Percentiles rank a stretch among this genome's conserved stretches.
phyloP scores from a whole-genome alignment of 345 rosid genomes.

The Theobroma cacao region DNA sequence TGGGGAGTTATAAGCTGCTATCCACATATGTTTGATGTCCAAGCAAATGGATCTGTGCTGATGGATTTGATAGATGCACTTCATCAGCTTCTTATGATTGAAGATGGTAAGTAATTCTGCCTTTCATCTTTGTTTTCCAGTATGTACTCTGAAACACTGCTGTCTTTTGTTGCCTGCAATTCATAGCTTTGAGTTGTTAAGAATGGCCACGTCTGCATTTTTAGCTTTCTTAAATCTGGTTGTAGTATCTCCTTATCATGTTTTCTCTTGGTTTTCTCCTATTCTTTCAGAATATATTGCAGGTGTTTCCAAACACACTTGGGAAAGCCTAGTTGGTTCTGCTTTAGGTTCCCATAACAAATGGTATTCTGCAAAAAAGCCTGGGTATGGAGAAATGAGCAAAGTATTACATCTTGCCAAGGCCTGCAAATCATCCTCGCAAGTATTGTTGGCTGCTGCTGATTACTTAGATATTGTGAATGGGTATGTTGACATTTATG shows the following conservation, averaged over 20 bases:
- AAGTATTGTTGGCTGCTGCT: conserved; percentile 68
- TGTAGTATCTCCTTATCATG: background rate
- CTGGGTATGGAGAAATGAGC: conserved; percentile 38
- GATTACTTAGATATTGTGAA: conserved; percentile 64
- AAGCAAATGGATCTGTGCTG: conserved; percentile 39
- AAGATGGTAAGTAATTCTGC: conserved; percentile 42
- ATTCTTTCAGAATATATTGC: conserved; percentile 48
- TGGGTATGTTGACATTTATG: conserved; percentile 47
- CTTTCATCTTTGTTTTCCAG: background rate
- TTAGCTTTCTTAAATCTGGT: background rate
- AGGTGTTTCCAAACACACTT: conserved; percentile 45
- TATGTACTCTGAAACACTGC: background rate
- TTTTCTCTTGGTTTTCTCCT: conserved; percentile 7
- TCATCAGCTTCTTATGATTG: conserved; percentile 39
- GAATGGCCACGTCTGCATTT: background rate
- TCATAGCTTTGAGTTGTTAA: background rate
- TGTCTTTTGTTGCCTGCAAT: background rate
- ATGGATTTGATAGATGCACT: conserved; percentile 53
- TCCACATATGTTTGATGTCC: conserved; percentile 42
- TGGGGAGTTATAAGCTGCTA: conserved; percentile 76
- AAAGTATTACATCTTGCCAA: conserved; percentile 60
- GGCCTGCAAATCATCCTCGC: conserved; percentile 58
- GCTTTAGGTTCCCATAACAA: conserved; percentile 55
- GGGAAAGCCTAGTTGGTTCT: conserved; percentile 77
- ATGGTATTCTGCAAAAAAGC: conserved; percentile 16